These are phyloP conservation scores for Cladosporium sp. DNA, from an alignment of 2,329 filamentous ascomycete genomes.

Conservation along the genomic window DNA sequence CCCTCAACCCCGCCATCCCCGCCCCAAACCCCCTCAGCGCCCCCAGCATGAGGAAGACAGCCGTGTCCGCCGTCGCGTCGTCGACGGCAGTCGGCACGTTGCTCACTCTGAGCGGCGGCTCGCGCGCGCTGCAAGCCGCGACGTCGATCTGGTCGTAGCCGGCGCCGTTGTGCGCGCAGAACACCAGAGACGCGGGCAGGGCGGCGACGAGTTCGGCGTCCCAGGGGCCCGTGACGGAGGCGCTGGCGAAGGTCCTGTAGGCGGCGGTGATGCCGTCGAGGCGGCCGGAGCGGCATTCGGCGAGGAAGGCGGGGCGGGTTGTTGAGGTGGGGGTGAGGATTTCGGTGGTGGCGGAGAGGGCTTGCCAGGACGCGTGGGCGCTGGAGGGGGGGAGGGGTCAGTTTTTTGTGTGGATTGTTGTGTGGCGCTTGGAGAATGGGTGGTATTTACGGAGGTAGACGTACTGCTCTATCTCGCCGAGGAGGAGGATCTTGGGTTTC, in stretches of 20 bases:
- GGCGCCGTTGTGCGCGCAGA: constrained; percentile 50
- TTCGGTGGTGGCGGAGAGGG: constrained; percentile 57
- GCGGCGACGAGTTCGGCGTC: constrained; percentile 62
- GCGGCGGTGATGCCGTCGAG: constrained; percentile 60
- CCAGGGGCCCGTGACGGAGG: constrained; percentile 59
- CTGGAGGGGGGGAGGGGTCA: constrained; percentile 40
- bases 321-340: constrained; percentile 56
- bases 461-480: constrained; percentile 59
- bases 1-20: constrained; percentile 59
- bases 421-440: background rate
- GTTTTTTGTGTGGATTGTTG: constrained; percentile 31
- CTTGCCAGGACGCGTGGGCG: constrained; percentile 59
- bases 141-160: constrained; percentile 82
- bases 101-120: constrained; percentile 58
- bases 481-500: constrained; percentile 55
- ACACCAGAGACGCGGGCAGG: constrained; percentile 34
- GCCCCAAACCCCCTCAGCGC: constrained; percentile 68
- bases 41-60: constrained; percentile 74
- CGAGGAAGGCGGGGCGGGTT: constrained; percentile 60
- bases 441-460: background rate
- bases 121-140: constrained; percentile 59
- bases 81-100: constrained; percentile 78
- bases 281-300: constrained; percentile 58
- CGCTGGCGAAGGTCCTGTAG: constrained; percentile 66
- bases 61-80: constrained; percentile 75